Conservation (phyloP, 2,329 filamentous ascomycete genomes). For the Phaeosphaeriaceae sp. region DNA sequence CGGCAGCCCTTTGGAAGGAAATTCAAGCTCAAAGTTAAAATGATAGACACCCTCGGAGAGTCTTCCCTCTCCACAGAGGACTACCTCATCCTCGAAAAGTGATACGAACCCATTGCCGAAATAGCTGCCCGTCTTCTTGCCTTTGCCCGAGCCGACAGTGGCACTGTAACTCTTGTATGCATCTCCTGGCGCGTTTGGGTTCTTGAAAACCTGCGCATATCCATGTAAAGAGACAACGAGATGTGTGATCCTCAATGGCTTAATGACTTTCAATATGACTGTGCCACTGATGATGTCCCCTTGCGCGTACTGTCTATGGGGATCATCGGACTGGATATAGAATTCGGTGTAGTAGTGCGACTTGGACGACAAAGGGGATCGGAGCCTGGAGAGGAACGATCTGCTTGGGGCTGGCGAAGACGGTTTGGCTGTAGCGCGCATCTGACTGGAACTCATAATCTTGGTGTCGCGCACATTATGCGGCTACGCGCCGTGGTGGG, state of each 20-base stretch:
- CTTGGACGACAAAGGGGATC: conserved; percentile 62
- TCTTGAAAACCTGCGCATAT: conserved; percentile 80
- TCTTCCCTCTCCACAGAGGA: conserved; percentile 79
- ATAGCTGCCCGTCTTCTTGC: conserved; percentile 63
- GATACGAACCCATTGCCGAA: conserved; percentile 81
- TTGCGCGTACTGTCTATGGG: conserved; percentile 77
- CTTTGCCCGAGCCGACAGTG: conserved; percentile 63
- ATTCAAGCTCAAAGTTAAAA: conserved; percentile 78
- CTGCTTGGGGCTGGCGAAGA: conserved; percentile 36
- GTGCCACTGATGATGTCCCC: conserved; percentile 78
- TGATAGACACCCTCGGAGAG: conserved; percentile 78
- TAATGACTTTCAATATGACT: conserved; percentile 75
- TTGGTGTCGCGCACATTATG: conserved; percentile 48
- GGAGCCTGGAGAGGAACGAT: conserved; percentile 62
- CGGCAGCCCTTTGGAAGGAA: conserved; percentile 74
- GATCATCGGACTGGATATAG: conserved; percentile 78
- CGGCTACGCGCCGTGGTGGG: conserved; percentile 42
- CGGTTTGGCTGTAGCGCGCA: conserved; percentile 40
- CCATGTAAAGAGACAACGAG: conserved; percentile 80
- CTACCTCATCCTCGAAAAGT: conserved; percentile 82
- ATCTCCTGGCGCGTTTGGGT: conserved; percentile 68
- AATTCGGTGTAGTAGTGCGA: conserved; percentile 78
- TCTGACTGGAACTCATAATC: conserved; percentile 51
- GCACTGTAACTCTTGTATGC: conserved; percentile 57
- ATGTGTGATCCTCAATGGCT: conserved; percentile 80